Evolutionary conservation across 331 rosid genomes (phyloP).

Genomic region (Pyracantha coccinea): DNA sequence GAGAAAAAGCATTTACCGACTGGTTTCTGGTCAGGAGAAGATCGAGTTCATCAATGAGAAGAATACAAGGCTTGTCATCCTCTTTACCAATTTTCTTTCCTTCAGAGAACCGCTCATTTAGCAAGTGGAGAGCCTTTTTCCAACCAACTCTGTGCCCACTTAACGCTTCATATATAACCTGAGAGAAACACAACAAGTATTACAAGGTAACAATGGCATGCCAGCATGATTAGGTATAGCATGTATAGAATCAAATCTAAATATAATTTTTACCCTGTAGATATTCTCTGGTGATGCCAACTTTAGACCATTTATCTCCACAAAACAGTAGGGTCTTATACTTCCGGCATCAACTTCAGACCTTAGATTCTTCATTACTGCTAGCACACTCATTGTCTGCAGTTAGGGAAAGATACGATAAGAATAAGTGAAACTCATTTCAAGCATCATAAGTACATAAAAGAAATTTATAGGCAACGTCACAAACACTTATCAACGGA

Average conservation of each 20-base stretch:
- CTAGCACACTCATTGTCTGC: slow-evolving; percentile 88
- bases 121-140: slow-evolving; percentile 86
- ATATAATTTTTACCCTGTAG: slow-evolving; percentile 44
- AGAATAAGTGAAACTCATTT: slow-evolving; percentile 5
- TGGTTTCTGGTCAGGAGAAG: slow-evolving; percentile 97
- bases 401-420: slow-evolving; percentile 17
- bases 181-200: slow-evolving; percentile 13
- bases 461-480: background rate
- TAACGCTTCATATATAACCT: slow-evolving; percentile 91
- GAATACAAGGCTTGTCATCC: slow-evolving; percentile 81
- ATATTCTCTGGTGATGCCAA: slow-evolving; percentile 88
- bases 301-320: slow-evolving; percentile 92
- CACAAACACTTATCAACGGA: background rate
- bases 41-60: slow-evolving; percentile 95
- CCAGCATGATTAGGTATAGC: background rate
- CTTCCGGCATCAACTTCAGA: slow-evolving; percentile 79
- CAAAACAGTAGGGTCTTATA: slow-evolving; percentile 70
- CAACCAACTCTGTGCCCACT: slow-evolving; percentile 84
- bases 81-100: slow-evolving; percentile 55
- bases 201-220: slow-evolving; percentile 3
- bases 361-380: slow-evolving; percentile 78
- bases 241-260: slow-evolving; percentile 2
- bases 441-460: background rate
- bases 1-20: slow-evolving; percentile 45
- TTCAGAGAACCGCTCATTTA: slow-evolving; percentile 72